Evolutionary conservation across 495 filamentous ascomycete genomes (phyloP).

Genomic region (Penicillium paxilli): DNA sequence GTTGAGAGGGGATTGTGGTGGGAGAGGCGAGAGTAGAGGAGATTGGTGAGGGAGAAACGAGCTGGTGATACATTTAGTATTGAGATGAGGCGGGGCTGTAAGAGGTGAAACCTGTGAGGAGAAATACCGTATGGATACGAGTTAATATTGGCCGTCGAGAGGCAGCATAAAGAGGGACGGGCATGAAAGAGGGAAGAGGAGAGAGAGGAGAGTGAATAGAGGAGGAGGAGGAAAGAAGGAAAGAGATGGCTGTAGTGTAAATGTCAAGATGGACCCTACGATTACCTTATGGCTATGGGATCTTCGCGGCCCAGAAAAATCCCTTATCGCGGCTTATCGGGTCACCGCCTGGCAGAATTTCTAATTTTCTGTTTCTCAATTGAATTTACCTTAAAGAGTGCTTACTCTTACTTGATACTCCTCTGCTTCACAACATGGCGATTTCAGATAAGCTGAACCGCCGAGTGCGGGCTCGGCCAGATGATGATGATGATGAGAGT

Average conservation of each 20-base stretch:
- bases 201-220: background rate
- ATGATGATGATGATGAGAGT: constrained; percentile 55
- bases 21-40: background rate
- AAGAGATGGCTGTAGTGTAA: no score
- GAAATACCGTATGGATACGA: background rate
- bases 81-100: background rate
- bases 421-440: constrained; percentile 36
- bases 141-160: background rate
- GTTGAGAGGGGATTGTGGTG: background rate
- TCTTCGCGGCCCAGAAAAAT: no score
- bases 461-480: constrained; percentile 57
- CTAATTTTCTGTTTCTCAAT: no score
- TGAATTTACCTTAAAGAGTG: no score
- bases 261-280: no score
- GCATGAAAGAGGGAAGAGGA: background rate
- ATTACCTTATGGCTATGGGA: no score
- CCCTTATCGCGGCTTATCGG: constrained; percentile 28
- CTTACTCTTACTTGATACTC: no score
- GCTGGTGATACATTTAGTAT: background rate
- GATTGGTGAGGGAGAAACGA: background rate
- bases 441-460: constrained; percentile 55
- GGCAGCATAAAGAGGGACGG: background rate
- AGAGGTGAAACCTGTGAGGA: no score
- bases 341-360: constrained; percentile 30
- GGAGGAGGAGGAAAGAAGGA: constrained; percentile 1